Evolutionary conservation across 1,139 yeast species (phyloP).

Genomic region (Yamadazyma dendronema): DNA sequence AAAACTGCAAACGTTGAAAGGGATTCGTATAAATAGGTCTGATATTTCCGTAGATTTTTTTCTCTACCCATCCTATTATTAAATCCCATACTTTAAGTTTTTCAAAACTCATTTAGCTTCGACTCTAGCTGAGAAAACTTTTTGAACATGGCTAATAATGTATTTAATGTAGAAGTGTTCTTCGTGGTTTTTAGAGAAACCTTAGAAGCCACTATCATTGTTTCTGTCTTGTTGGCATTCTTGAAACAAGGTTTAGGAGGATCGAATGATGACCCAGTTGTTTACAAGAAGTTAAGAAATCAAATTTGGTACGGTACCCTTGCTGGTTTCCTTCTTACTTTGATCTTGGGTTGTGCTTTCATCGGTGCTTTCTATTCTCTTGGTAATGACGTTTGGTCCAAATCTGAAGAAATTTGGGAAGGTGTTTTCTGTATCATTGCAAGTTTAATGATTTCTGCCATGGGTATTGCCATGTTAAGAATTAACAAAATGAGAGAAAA

Average conservation of each 20-base stretch:
- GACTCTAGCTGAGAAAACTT: constrained; percentile 3
- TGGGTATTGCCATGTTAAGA: constrained; percentile 93
- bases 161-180: constrained; percentile 61
- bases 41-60: background rate
- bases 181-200: constrained; percentile 89
- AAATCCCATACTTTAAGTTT: background rate
- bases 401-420: constrained; percentile 91
- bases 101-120: constrained; percentile 1
- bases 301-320: constrained; percentile 84
- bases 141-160: constrained; percentile 22
- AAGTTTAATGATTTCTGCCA: constrained; percentile 72
- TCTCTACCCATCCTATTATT: constrained; percentile 2
- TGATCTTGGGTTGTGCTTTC: constrained; percentile 78
- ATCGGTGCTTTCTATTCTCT: constrained; percentile 80
- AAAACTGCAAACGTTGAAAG: no score
- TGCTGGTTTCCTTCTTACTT: constrained; percentile 69
- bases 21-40: no score
- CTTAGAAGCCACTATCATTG: constrained; percentile 84
- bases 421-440: constrained; percentile 86
- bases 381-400: constrained; percentile 80
- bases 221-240: constrained; percentile 86
- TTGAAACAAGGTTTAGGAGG: constrained; percentile 79
- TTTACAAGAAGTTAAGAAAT: constrained; percentile 59
- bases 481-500: constrained; percentile 88
- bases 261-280: constrained; percentile 42